Base-by-base conservation (phyloP, 495 filamentous ascomycete genomes). In the Rusavskia elegans region DNA sequence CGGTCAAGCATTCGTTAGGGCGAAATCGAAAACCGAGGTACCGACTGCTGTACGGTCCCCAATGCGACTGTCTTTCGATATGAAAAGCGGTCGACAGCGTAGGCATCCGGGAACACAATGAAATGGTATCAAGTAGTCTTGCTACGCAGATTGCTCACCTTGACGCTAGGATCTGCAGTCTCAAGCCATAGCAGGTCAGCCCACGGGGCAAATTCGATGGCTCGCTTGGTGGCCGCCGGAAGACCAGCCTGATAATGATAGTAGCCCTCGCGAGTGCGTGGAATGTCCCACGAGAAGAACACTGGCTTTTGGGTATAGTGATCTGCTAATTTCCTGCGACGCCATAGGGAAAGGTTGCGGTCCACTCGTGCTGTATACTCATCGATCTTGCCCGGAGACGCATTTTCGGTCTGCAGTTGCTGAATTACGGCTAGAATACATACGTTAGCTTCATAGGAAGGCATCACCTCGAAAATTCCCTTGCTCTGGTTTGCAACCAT, bases 131-230 rank as follows among this genome's bases (percentile, higher is more conserved):
- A 27, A 27, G 25, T 27, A 1, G 7, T 27, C 2, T 35, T 11
- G 13, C 7, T 14, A 5, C 13, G 32, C 13, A 35, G 32, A 11
- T 35, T 3, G 13, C 32, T 35, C 9, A 35, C 32, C 32, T 77
- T 64, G 27, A 97, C 86, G 46, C 78, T 77, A 9, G 92, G 92
- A 60, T 87, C 81, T 32, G 85, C 92, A 4, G 92, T 98, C 69
- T 98, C 92, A 11, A 97, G 83, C 92, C 92, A 98, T 19, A 98
- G 78, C 5, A 98, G 82, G 63, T 98, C 92, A 5, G 92, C 89
- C 64, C 85, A 95, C 2, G 92, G 92, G 3, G 78, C 88, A 53
- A 94, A 98, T 41, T 81, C 85, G 53, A 89, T 81, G 2, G 90
- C 87, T 51, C 92, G 84, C 68, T 96, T 96, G 38, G 87, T 95